Evolutionary conservation across 139 green algal species (phyloP).

Genomic region (Chlamydomonas schloesseri): DNA sequence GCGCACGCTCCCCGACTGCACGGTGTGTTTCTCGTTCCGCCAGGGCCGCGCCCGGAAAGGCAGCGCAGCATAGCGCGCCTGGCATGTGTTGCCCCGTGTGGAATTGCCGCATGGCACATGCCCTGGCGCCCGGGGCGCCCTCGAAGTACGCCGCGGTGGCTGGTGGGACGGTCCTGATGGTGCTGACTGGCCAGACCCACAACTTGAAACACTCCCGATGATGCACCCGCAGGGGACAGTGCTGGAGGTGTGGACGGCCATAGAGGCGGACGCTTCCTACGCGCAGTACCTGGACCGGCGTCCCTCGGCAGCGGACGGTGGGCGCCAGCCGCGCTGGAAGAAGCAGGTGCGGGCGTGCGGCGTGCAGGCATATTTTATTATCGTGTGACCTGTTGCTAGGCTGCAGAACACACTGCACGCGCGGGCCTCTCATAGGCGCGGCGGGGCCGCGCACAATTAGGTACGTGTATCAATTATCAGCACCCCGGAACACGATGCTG

Average conservation of each 20-base stretch:
- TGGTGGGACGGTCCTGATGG: not conserved
- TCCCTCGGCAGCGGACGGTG: constrained; percentile 9
- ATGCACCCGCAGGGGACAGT: constrained; percentile 7
- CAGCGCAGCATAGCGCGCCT: too few relatives aligned
- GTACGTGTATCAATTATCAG: not conserved
- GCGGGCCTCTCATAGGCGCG: not conserved
- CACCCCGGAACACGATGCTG: too few relatives aligned
- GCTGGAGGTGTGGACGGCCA: constrained; percentile 31
- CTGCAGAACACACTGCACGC: too few relatives aligned
- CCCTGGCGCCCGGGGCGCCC: too few relatives aligned
- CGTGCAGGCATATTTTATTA: too few relatives aligned
- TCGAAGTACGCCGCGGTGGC: not conserved
- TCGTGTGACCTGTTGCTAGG: too few relatives aligned
- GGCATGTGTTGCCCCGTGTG: too few relatives aligned
- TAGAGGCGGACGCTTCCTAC: constrained; percentile 26
- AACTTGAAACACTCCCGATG: too few relatives aligned
- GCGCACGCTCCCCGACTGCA: not conserved
- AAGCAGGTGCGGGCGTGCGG: constrained; percentile 34
- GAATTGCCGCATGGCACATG: not conserved
- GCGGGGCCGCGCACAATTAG: too few relatives aligned
- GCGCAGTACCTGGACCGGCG: constrained; percentile 19
- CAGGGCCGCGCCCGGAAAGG: too few relatives aligned
- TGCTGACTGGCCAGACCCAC: too few relatives aligned
- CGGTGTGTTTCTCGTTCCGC: not conserved
- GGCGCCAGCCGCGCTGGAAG: constrained; percentile 15